phyloP scores from a whole-genome alignment of 83 land plant species.

The Isoetes engelmannii region DNA sequence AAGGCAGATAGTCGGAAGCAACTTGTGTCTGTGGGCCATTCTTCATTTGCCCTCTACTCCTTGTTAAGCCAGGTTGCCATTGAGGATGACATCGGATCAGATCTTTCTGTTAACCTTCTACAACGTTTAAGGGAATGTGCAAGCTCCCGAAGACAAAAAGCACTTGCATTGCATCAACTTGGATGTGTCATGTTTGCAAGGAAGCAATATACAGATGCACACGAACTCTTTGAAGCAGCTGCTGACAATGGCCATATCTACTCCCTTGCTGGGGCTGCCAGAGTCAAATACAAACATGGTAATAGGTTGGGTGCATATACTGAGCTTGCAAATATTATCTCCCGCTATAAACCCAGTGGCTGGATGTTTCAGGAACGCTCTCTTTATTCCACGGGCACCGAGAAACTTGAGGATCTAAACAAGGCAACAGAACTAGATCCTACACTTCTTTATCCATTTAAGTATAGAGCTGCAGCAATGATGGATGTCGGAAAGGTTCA shows the following conservation, averaged over 20 bases:
- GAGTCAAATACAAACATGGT: slow-evolving; percentile 69
- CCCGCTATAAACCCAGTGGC: slow-evolving; percentile 49
- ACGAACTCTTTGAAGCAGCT: slow-evolving; percentile 69
- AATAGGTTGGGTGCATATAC: slow-evolving; percentile 59
- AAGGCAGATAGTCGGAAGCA: slow-evolving; percentile 52
- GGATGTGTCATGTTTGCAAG: slow-evolving; percentile 90
- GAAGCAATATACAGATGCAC: slow-evolving; percentile 70
- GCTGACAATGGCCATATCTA: slow-evolving; percentile 79
- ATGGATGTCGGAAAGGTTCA: slow-evolving; percentile 65
- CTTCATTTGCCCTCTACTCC: slow-evolving; percentile 68
- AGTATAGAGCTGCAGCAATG: slow-evolving; percentile 60
- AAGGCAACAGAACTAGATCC: slow-evolving; percentile 84
- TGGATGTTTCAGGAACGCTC: slow-evolving; percentile 97
- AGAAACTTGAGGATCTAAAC: slow-evolving; percentile 63
- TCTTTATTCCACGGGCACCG: slow-evolving; percentile 53
- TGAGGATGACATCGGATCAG: slow-evolving; percentile 80
- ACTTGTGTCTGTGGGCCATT: slow-evolving; percentile 56
- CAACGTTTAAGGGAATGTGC: slow-evolving; percentile 69
- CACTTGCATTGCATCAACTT: slow-evolving; percentile 73
- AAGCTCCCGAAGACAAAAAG: slow-evolving; percentile 58
- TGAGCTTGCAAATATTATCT: slow-evolving; percentile 43
- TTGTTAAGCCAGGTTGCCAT: slow-evolving; percentile 78
- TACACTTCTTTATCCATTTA: slow-evolving; percentile 78
- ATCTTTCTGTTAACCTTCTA: slow-evolving; percentile 57
- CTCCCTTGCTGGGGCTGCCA: slow-evolving; percentile 76